A percentile compares a stretch with the other conserved stretches of the same genome.
phyloP scores from a whole-genome alignment of 2,329 filamentous ascomycete genomes.

The Pseudopithomyces maydicus region DNA sequence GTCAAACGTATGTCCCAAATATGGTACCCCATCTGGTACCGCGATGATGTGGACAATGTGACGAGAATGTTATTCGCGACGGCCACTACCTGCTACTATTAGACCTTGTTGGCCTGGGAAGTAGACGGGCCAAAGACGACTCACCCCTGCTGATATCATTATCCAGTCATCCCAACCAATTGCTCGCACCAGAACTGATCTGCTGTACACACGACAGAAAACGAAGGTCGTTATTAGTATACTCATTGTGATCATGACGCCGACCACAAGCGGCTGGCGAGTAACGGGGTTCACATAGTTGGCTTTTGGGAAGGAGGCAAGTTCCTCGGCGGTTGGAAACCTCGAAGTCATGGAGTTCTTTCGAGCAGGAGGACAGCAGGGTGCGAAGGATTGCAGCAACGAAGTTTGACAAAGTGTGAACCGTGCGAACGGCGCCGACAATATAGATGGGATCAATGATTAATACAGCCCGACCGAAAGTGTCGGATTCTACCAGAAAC shows the following conservation, averaged over 20 bases:
- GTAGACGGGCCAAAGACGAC: background rate
- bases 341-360: conserved; percentile 27
- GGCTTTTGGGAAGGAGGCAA: conserved; percentile 30
- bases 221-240: conserved; percentile 21
- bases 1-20: conserved; percentile 30
- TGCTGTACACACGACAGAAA: conserved; percentile 30
- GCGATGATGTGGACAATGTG: conserved; percentile 27
- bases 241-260: conserved; percentile 28
- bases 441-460: conserved; percentile 19
- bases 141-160: conserved; percentile 25
- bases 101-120: too few relatives aligned
- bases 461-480: conserved; percentile 54
- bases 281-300: conserved; percentile 38
- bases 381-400: too few relatives aligned
- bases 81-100: conserved; percentile 16
- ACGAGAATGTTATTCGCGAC: conserved; percentile 33
- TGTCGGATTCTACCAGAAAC: conserved; percentile 65
- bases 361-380: too few relatives aligned
- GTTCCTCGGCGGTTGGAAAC: conserved; percentile 30
- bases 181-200: conserved; percentile 27
- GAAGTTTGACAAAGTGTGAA: too few relatives aligned
- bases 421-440: too few relatives aligned
- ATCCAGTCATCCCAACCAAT: conserved; percentile 27
- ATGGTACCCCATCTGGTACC: conserved; percentile 36
- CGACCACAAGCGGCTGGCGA: conserved; percentile 26